These are phyloP conservation scores for Aspergillus fumigatus DNA, from an alignment of 2,329 filamentous ascomycete genomes.

Conservation along the genomic window DNA sequence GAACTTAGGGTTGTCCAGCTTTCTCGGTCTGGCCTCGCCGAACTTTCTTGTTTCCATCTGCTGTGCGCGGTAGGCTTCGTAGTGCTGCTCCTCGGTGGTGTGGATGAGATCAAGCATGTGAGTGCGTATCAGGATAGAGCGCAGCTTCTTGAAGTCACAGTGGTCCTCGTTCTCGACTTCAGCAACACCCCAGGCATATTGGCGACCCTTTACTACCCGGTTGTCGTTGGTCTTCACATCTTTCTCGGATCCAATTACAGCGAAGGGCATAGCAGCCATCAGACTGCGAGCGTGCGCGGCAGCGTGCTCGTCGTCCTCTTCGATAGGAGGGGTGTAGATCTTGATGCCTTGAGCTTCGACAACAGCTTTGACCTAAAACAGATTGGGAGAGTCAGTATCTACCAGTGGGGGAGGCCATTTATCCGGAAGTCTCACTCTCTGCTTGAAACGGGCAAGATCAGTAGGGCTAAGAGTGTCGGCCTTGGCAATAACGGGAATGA, in stretches of 20 bases:
- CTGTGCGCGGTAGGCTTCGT: constrained; percentile 97
- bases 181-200: constrained; percentile 98
- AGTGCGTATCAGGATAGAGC: constrained; percentile 95
- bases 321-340: constrained; percentile 96
- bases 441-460: constrained; percentile 91
- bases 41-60: constrained; percentile 99
- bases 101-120: constrained; percentile 99
- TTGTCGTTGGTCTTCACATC: constrained; percentile 95
- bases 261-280: constrained; percentile 97
- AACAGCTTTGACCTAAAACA: constrained; percentile 74
- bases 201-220: constrained; percentile 96
- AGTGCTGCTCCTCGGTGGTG: constrained; percentile 98
- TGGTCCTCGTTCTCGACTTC: constrained; percentile 99
- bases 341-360: constrained; percentile 99
- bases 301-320: constrained; percentile 96
- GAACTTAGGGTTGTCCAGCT: constrained; percentile 99
- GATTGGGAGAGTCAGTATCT: not conserved
- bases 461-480: constrained; percentile 92
- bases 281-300: constrained; percentile 90
- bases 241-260: constrained; percentile 98
- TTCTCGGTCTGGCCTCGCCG: constrained; percentile 91
- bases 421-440: constrained; percentile 60
- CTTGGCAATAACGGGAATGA: constrained; percentile 98
- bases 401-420: not conserved
- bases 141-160: constrained; percentile 99